Evolutionary conservation across 2,329 filamentous ascomycete genomes (phyloP).

Genomic region (Stagonosporopsis rhizophila): DNA sequence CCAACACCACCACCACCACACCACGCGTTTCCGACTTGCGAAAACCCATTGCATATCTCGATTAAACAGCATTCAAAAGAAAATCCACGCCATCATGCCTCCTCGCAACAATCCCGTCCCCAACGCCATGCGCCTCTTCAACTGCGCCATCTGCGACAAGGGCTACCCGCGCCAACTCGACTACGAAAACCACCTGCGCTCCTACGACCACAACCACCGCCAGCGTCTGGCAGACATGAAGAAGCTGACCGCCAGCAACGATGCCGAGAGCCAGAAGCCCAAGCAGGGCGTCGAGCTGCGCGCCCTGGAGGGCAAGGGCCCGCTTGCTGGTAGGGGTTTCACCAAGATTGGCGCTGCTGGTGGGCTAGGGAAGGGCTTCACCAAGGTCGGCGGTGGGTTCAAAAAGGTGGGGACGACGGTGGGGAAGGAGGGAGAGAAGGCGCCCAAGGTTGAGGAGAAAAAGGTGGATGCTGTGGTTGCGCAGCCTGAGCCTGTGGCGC

Average conservation of each 20-base stretch:
- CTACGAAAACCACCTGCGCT: slow-evolving; percentile 91
- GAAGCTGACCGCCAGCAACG: slow-evolving; percentile 55
- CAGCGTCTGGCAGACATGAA: slow-evolving; percentile 84
- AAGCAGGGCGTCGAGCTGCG: slow-evolving; percentile 35
- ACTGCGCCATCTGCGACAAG: slow-evolving; percentile 79
- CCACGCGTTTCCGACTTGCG: neutral
- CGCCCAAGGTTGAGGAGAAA: slow-evolving; percentile 8
- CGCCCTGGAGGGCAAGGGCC: slow-evolving; percentile 30
- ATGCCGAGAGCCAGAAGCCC: slow-evolving; percentile 29
- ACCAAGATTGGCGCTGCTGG: slow-evolving; percentile 36
- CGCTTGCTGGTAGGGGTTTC: slow-evolving; percentile 33
- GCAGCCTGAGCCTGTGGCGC: slow-evolving; percentile 36
- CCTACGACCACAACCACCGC: slow-evolving; percentile 89
- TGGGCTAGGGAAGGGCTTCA: slow-evolving; percentile 10
- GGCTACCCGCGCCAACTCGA: slow-evolving; percentile 95
- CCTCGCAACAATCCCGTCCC: slow-evolving; percentile 54
- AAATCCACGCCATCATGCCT: slow-evolving; percentile 41
- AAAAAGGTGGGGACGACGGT: slow-evolving; percentile 72
- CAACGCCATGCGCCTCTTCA: slow-evolving; percentile 49
- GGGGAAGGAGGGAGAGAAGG: slow-evolving; percentile 18
- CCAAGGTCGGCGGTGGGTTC: slow-evolving; percentile 55
- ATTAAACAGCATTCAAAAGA: neutral
- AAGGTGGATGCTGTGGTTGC: slow-evolving; percentile 15
- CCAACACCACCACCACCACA: neutral
- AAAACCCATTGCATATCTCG: neutral